These are phyloP conservation scores for Mucor racemosus DNA, from an alignment of 371 early-diverging fungal species.

Conservation along the genomic window DNA sequence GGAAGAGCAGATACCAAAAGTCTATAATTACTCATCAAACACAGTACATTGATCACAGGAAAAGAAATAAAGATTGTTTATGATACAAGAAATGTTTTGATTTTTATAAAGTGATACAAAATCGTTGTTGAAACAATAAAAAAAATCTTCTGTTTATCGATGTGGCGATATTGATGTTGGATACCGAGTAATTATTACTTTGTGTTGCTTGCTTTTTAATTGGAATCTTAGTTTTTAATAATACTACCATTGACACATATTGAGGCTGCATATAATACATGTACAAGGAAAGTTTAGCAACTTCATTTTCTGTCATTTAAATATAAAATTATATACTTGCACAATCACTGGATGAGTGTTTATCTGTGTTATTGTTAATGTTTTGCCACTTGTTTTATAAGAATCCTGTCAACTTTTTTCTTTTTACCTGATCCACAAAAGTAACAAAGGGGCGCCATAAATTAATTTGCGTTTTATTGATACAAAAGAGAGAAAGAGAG, in stretches of 20 bases:
- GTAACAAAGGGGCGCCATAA: conserved; percentile 13
- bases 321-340: conserved; percentile 8
- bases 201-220: neutral
- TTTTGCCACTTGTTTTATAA: too few relatives aligned
- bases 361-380: conserved; percentile 9
- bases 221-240: neutral
- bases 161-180: neutral
- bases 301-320: neutral
- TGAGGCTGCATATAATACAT: neutral
- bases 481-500: neutral
- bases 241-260: conserved; percentile 3
- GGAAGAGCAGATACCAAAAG: too few relatives aligned
- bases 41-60: too few relatives aligned
- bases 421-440: conserved; percentile 28
- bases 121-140: neutral
- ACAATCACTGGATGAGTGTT: conserved; percentile 28
- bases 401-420: neutral
- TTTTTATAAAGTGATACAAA: neutral
- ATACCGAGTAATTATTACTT: neutral
- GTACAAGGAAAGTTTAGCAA: too few relatives aligned
- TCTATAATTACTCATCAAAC: too few relatives aligned
- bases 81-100: neutral
- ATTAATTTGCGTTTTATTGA: neutral
- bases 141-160: conserved; percentile 3
- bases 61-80: too few relatives aligned